These are phyloP conservation scores for Trichocladium uniseriatum DNA, from an alignment of 495 filamentous ascomycete genomes.

Conservation along the genomic window DNA sequence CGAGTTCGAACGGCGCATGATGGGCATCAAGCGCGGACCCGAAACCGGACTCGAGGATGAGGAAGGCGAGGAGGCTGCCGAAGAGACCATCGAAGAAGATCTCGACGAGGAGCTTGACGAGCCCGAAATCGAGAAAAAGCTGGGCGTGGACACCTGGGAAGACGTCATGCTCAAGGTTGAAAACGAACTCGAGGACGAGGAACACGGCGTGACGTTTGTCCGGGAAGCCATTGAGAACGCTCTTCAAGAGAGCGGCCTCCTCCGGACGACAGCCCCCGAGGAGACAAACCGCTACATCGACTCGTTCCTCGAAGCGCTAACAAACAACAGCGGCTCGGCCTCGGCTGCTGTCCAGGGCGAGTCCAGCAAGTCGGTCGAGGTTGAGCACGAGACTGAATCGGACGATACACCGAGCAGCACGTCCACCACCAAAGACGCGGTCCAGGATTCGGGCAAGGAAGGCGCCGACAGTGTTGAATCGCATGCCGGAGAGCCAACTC, in stretches of 20 bases:
- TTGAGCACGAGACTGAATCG: background rate
- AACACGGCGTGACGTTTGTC: constrained; percentile 34
- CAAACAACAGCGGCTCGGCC: constrained; percentile 7
- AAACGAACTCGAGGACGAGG: constrained; percentile 46
- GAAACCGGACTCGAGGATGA: background rate
- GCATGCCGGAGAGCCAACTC: constrained; percentile 8
- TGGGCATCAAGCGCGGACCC: constrained; percentile 32
- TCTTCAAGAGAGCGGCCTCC: constrained; percentile 34
- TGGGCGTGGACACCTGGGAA: constrained; percentile 37
- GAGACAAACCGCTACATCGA: constrained; percentile 33
- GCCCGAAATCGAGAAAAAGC: constrained; percentile 20
- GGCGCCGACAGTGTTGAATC: background rate
- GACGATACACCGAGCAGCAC: background rate
- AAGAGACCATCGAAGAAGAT: constrained; percentile 11
- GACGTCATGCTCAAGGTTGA: constrained; percentile 45
- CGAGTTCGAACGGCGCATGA: constrained; percentile 56
- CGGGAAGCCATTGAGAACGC: constrained; percentile 38
- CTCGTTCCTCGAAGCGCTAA: constrained; percentile 33
- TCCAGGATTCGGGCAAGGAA: constrained; percentile 3
- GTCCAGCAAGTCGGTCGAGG: background rate
- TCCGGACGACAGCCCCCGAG: constrained; percentile 24
- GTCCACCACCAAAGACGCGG: background rate
- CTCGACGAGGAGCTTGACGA: constrained; percentile 15
- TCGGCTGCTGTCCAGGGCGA: too few relatives aligned
- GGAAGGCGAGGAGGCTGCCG: constrained; percentile 1